These are phyloP conservation scores for Colletotrichum endophyticum DNA, from an alignment of 2,329 filamentous ascomycete genomes.

Conservation along the genomic window DNA sequence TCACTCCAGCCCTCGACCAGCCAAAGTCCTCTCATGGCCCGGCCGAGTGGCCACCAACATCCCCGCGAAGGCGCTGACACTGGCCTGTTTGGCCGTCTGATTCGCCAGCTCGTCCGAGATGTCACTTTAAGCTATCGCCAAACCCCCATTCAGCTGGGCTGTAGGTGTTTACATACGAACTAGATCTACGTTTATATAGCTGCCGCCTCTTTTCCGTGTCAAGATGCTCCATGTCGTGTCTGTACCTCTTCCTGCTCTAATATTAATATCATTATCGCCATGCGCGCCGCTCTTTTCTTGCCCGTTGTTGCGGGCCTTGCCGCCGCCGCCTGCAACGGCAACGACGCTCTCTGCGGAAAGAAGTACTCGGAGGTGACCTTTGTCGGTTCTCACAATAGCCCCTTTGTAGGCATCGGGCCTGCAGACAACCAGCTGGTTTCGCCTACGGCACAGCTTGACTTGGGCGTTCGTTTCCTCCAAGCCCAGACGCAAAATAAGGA, in stretches of 20 bases:
- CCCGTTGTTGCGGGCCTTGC: constrained; percentile 21
- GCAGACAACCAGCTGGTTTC: constrained; percentile 66
- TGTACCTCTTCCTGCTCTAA: not conserved
- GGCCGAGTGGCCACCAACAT: not conserved
- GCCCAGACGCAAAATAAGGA: constrained; percentile 64
- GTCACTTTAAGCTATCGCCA: not conserved
- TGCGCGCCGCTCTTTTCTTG: constrained; percentile 11
- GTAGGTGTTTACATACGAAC: not conserved
- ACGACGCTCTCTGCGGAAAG: constrained; percentile 57
- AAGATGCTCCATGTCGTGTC: not conserved
- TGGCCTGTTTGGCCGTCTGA: not conserved
- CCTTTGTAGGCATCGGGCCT: constrained; percentile 62
- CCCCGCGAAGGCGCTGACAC: not conserved
- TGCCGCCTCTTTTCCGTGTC: not conserved
- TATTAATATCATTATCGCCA: not conserved
- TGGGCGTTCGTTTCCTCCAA: constrained; percentile 69
- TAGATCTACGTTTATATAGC: not conserved
- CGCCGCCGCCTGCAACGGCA: constrained; percentile 59
- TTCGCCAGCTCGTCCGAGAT: constrained; percentile 10
- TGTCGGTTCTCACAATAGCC: constrained; percentile 68
- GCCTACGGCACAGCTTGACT: constrained; percentile 61
- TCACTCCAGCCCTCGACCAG: not conserved
- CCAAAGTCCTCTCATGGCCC: not conserved
- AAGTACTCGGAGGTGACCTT: constrained; percentile 66
- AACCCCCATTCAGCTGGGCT: not conserved